These are phyloP conservation scores for Juglanconis juglandina DNA, from an alignment of 2,329 filamentous ascomycete species.

Conservation along the genomic window DNA sequence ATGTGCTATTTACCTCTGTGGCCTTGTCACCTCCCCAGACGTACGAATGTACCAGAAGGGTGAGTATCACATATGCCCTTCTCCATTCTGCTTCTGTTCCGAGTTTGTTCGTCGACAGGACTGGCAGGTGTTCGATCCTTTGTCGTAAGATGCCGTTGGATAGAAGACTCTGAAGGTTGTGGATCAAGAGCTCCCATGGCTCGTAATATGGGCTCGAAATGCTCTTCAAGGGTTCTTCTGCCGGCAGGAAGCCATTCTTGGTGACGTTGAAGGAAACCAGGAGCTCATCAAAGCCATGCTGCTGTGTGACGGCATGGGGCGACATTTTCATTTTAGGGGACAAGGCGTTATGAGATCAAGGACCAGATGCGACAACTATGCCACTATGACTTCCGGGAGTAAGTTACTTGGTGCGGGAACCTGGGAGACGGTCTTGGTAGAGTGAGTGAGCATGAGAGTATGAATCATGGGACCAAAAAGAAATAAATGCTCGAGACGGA, in stretches of 20 bases:
- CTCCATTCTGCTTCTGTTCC: slow-evolving; percentile 69
- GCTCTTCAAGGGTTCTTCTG: slow-evolving; percentile 60
- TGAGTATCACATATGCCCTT: slow-evolving; percentile 74
- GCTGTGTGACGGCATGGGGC: slow-evolving; percentile 36
- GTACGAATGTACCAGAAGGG: slow-evolving; percentile 79
- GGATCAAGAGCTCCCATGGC: slow-evolving; percentile 71
- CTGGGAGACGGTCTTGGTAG: neutral
- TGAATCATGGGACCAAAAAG: neutral
- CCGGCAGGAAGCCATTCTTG: slow-evolving; percentile 73
- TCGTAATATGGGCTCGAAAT: slow-evolving; percentile 72
- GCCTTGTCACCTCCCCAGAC: slow-evolving; percentile 82
- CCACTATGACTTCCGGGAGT: neutral
- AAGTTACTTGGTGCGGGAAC: neutral
- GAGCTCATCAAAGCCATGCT: slow-evolving; percentile 20
- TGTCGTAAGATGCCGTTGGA: slow-evolving; percentile 60
- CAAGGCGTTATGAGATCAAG: neutral
- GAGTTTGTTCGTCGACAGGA: slow-evolving; percentile 65
- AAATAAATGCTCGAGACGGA: neutral
- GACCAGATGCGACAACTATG: neutral
- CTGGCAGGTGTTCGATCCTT: slow-evolving; percentile 62
- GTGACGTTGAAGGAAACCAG: slow-evolving; percentile 37
- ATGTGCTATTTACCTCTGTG: slow-evolving; percentile 54
- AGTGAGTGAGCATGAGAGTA: neutral
- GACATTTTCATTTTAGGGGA: slow-evolving; percentile 31
- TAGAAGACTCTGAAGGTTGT: slow-evolving; percentile 65